A percentile compares a stretch with the other conserved stretches of the same genome.
phyloP scores from a whole-genome alignment of 805 yeast species.

The Candida ovalis region DNA sequence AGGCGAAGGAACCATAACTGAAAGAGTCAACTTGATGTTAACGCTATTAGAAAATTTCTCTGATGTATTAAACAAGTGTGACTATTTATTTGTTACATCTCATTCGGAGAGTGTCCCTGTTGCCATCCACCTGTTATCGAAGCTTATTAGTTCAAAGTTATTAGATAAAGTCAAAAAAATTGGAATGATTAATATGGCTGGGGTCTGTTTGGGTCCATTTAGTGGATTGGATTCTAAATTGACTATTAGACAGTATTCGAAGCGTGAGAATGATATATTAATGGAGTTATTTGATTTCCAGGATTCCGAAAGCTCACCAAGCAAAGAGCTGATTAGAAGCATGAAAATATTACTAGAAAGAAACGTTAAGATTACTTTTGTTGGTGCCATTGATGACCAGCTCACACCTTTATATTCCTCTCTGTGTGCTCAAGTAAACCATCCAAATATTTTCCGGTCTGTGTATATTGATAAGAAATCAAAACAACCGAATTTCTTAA shows the following conservation, averaged over 20 bases:
- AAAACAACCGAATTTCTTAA: constrained; percentile 39
- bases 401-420: constrained; percentile 91
- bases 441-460: constrained; percentile 85
- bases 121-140: constrained; percentile 60
- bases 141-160: constrained; percentile 45
- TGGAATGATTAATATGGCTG: constrained; percentile 90
- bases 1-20: constrained; percentile 84
- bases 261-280: constrained; percentile 81
- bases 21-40: constrained; percentile 72
- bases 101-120: constrained; percentile 96
- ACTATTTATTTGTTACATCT: constrained; percentile 77
- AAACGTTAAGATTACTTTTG: constrained; percentile 74
- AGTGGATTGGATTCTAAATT: constrained; percentile 80
- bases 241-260: constrained; percentile 77
- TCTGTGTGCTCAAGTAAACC: constrained; percentile 68
- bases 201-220: constrained; percentile 87
- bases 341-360: constrained; percentile 60
- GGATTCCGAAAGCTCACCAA: constrained; percentile 65
- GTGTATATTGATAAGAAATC: constrained; percentile 59
- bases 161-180: constrained; percentile 52
- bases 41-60: constrained; percentile 68
- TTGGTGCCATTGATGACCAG: constrained; percentile 88
- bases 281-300: constrained; percentile 87
- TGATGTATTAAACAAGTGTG: constrained; percentile 53
- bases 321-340: constrained; percentile 64